These are phyloP conservation scores for Fusarium lateritium DNA, from an alignment of 2,329 filamentous ascomycete species.

Conservation along the genomic window DNA sequence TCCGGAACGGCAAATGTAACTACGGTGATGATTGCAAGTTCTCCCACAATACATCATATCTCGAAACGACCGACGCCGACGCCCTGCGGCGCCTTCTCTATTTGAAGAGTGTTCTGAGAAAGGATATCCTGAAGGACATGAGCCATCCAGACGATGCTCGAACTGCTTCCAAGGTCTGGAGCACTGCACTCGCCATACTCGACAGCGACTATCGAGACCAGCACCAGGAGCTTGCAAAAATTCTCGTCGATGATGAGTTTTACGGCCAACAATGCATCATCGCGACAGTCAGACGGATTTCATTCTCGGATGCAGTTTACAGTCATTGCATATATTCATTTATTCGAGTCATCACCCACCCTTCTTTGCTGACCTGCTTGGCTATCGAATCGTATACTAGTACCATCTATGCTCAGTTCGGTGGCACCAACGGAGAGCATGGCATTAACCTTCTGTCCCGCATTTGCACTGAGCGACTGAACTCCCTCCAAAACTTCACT, in stretches of 20 bases:
- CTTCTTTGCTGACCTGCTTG: constrained; percentile 20
- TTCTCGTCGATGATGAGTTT: constrained; percentile 13
- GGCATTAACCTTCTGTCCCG: constrained; percentile 46
- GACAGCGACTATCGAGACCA: neutral
- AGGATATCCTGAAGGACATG: too few species aligned
- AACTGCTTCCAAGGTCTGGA: neutral
- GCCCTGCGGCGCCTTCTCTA: neutral
- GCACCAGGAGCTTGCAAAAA: constrained; percentile 8
- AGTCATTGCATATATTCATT: neutral
- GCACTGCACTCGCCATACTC: neutral
- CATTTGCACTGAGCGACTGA: neutral
- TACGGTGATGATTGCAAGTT: constrained; percentile 5
- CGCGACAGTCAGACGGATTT: neutral
- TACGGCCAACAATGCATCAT: neutral
- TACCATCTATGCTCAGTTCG: constrained; percentile 51
- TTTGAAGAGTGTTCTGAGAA: too few species aligned
- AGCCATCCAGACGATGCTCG: too few species aligned
- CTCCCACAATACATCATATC: neutral
- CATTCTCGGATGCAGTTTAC: too few species aligned
- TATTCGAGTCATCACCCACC: neutral
- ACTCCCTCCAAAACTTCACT: too few species aligned
- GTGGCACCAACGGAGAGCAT: constrained; percentile 49
- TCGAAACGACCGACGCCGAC: too few species aligned
- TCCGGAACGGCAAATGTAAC: constrained; percentile 8
- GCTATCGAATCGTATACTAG: constrained; percentile 55